Base-by-base conservation (phyloP, 2,329 filamentous ascomycete genomes). In the Phyllosticta capitalensis region DNA sequence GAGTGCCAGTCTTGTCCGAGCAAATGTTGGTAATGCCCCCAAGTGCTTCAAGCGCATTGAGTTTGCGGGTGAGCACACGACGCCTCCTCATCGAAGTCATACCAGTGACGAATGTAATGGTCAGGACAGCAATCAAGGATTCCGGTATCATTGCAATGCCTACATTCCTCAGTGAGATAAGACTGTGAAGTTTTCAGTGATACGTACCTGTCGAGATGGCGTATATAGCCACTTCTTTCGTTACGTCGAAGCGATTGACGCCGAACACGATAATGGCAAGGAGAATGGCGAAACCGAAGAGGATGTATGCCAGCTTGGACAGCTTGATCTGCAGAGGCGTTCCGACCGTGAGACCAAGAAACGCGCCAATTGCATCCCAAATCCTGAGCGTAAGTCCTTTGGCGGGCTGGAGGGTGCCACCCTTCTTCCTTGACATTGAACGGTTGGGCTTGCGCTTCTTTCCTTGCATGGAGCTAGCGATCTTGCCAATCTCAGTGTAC, bases 401-500 rank as follows among this genome's bases (percentile, higher is more conserved):
- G 75, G 65, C 82, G 74, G 53, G 67, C 78, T 74, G 78, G 65
- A 72, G 53, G 19, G 59, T 62, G 22, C 79, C 69, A 67, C 76
- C 70, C 2, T 77, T 72, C 50, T 77, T 79, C 30, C 79, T 65
- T 7, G 64, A 66, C 56, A 66, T 58, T n/a, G 64, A 64, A 5
- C 64, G 58, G 56, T 66, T 66, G 30, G 72, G 71, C 63, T 74
- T 79, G 55, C 75, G 80, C 65, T 78, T 77, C 64, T 74, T 77
- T 24, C 76, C 78, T 60, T 79, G 80, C 53, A 86, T 76, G 62
- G 81, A 72, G 19, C 79, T 81, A n/a, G 88, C 87, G 65, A 91
- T 90, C 67, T 84, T 84, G 66, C 88, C 88, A 58, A 91, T 86
- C 71, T 90, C 85, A 21, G 88, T 91, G 61, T 80, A 72, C 86